Evolutionary conservation across 2,329 filamentous ascomycete genomes (phyloP), one percentile per base, ranked within the genome.

Genomic region (Aspergillus ochraceoroseus): DNA sequence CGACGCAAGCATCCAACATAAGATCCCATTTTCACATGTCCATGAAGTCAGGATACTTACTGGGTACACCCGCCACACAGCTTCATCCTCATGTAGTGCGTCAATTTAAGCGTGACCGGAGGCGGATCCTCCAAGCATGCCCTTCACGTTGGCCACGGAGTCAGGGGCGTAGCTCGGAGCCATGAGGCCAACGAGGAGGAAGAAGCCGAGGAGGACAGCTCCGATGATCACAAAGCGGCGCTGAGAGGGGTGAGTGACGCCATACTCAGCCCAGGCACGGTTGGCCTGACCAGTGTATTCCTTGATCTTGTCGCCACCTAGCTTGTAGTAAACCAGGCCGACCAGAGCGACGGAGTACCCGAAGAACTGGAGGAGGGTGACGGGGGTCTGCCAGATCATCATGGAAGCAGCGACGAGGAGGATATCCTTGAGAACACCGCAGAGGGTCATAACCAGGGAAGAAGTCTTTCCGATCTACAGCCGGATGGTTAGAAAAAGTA

Each of bases 191-290:
- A 77, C 79, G 42, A 94, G 76, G 13, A 94, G 65, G 51, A 86
- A 64, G 65, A 92, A 82, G 53, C 90, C 66, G 49, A 85, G 65
- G 43, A 86, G 62, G 13, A 77, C 74, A 17, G 76, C 66, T 36
- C 73, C 76, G 46, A 90, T 78, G 53, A 92, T 72, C 48, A 87
- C 71, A 37, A 89, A 65, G 71, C 90, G 89, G 70, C 88, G 85
- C 57, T 85, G 73, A 32, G 81, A 77, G 8, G 89, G 89, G 61
- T 83, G 83, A 51, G 75, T 76, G 55, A 79, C 79, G 43, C 88
- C 88, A 54, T 92, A 88, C 59, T 95, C 88, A 36, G 84, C 83
- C 88, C 88, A 94, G 46, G 82, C 77, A 62, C 87, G 84, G 59
- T 75, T 74, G 39, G 75, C 83, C 54, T 88, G 82, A 47, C 75